Conservation (phyloP, 352 stramenopile genomes). For the Pythium phragmitis region DNA sequence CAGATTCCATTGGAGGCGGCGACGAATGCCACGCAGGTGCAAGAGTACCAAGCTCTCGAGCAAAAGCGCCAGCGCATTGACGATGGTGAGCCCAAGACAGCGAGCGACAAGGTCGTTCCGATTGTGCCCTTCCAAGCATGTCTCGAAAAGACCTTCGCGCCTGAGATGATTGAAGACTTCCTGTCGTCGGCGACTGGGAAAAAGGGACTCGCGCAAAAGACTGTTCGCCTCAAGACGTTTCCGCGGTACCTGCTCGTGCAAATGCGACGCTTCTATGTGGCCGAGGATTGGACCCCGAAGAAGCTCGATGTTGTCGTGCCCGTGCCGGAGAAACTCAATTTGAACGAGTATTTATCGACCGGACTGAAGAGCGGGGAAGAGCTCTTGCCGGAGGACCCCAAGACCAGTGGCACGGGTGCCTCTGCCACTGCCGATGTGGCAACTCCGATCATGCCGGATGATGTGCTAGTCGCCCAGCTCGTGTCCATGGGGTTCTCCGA, state of each 20-base stretch:
- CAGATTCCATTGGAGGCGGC: slow-evolving; percentile 88
- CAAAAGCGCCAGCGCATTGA: slow-evolving; percentile 88
- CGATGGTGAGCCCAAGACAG: slow-evolving; percentile 37
- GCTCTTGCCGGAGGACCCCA: slow-evolving; percentile 73
- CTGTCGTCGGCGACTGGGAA: slow-evolving; percentile 69
- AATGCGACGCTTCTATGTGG: slow-evolving; percentile 96
- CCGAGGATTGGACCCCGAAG: slow-evolving; percentile 95
- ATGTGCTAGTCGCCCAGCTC: slow-evolving; percentile 91
- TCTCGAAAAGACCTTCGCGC: slow-evolving; percentile 90
- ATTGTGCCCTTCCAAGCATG: slow-evolving; percentile 94
- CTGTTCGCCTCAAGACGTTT: slow-evolving; percentile 91
- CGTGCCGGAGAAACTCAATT: slow-evolving; percentile 90
- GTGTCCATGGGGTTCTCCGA: slow-evolving; percentile 98
- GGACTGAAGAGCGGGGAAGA: slow-evolving; percentile 87
- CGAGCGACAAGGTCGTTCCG: slow-evolving; percentile 86
- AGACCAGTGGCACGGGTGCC: slow-evolving; percentile 8
- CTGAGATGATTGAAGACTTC: slow-evolving; percentile 93
- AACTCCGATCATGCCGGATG: slow-evolving; percentile 73
- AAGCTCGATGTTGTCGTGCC: slow-evolving; percentile 98
- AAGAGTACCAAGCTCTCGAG: slow-evolving; percentile 83
- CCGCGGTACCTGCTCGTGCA: slow-evolving; percentile 97
- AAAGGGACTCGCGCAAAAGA: slow-evolving; percentile 80
- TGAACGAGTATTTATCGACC: slow-evolving; percentile 77
- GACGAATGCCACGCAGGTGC: slow-evolving; percentile 83
- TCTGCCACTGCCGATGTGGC: not conserved